Conservation (phyloP, 768 basidiomycete genomes). For the Boletales sp. region DNA sequence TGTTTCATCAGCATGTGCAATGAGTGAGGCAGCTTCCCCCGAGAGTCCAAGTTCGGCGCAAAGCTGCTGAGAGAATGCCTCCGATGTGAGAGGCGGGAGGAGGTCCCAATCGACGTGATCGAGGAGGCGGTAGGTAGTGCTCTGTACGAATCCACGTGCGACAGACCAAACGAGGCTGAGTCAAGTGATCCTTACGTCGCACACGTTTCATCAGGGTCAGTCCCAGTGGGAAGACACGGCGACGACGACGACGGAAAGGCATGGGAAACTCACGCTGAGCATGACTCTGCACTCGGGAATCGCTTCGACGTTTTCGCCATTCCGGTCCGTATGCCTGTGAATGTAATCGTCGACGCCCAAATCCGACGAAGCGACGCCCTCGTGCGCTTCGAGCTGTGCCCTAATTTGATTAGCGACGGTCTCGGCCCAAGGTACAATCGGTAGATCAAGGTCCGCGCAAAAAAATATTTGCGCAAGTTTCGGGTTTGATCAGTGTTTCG, state of each 20-base stretch:
- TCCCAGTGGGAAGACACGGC: slow-evolving; percentile 8
- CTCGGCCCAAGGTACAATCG: slow-evolving; percentile 61
- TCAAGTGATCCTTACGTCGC: slow-evolving; percentile 8
- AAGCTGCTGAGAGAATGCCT: slow-evolving; percentile 74
- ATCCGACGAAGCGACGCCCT: slow-evolving; percentile 76
- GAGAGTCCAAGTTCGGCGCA: slow-evolving; percentile 84
- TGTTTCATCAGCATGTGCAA: slow-evolving; percentile 90
- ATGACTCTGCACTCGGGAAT: slow-evolving; percentile 79
- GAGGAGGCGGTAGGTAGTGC: slow-evolving; percentile 83
- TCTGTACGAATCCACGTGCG: slow-evolving; percentile 86
- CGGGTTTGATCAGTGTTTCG: slow-evolving; percentile 82
- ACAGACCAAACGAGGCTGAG: slow-evolving; percentile 1
- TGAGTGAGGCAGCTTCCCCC: slow-evolving; percentile 83
- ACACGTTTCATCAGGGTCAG: slow-evolving; percentile 17
- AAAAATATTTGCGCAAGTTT: slow-evolving; percentile 74
- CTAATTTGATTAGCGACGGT: slow-evolving; percentile 84
- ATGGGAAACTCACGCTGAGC: slow-evolving; percentile 53
- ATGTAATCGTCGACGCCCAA: slow-evolving; percentile 41
- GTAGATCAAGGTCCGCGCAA: slow-evolving; percentile 84
- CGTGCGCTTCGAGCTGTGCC: slow-evolving; percentile 88
- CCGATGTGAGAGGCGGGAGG: slow-evolving; percentile 86
- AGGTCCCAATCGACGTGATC: slow-evolving; percentile 99
- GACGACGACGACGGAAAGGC: background rate
- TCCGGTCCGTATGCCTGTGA: slow-evolving; percentile 13
- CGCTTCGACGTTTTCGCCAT: slow-evolving; percentile 54